Conservation (phyloP, 306 rosid species). For the Oemleria cerasiformis region DNA sequence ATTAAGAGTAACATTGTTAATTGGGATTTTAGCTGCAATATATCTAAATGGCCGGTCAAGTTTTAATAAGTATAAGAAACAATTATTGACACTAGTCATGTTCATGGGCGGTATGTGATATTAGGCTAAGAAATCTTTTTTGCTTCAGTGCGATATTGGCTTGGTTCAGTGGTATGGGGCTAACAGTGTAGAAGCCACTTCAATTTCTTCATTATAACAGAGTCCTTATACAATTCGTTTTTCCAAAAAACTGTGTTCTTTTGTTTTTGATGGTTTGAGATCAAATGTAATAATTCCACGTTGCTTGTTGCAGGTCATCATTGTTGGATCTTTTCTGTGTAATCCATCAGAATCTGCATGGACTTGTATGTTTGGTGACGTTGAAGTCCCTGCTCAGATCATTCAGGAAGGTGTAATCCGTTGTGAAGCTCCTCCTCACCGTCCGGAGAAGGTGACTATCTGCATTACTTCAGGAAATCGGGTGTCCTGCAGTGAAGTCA, state of each 20-base stretch:
- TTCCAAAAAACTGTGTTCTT: not conserved
- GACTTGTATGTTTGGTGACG: conserved; percentile 88
- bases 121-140: not conserved
- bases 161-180: not conserved
- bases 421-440: conserved; percentile 77
- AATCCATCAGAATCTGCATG: conserved; percentile 59
- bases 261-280: conserved; percentile 6
- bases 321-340: conserved; percentile 84
- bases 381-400: conserved; percentile 79
- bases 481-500: conserved; percentile 85
- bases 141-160: not conserved
- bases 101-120: not conserved
- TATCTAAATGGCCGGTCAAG: not conserved
- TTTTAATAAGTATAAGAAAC: not conserved
- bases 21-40: not conserved
- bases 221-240: not conserved
- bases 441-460: conserved; percentile 69
- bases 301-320: conserved; percentile 56
- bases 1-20: not conserved
- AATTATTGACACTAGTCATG: not conserved
- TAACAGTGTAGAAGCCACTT: not conserved
- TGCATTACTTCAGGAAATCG: conserved; percentile 79
- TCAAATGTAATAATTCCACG: conserved; percentile 25
- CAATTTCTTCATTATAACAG: not conserved
- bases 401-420: conserved; percentile 74